Conservation (phyloP, 2,329 filamentous ascomycete species). For the Paraphaeosphaeria sporulosa region DNA sequence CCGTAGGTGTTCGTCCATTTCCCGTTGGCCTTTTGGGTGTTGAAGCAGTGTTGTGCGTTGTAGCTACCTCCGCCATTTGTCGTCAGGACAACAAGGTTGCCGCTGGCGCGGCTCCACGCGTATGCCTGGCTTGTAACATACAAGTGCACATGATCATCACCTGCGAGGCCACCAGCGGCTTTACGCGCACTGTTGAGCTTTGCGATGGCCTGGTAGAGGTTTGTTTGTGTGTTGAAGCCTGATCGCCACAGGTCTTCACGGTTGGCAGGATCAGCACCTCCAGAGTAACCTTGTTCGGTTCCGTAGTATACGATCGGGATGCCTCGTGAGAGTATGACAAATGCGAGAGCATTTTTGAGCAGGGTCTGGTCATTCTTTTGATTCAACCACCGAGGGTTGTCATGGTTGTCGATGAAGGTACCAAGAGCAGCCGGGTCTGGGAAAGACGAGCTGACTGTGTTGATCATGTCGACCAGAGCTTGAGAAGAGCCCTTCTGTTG, state of each 20-base stretch:
- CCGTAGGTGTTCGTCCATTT: conserved; percentile 53
- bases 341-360: conserved; percentile 50
- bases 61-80: conserved; percentile 53
- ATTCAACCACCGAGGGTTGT: conserved; percentile 48
- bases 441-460: conserved; percentile 40
- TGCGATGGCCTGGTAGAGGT: conserved; percentile 40
- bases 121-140: conserved; percentile 54
- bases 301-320: conserved; percentile 53
- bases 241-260: conserved; percentile 52
- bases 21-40: conserved; percentile 48
- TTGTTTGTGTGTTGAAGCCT: conserved; percentile 40
- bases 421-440: conserved; percentile 46
- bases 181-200: conserved; percentile 38
- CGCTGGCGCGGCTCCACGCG: conserved; percentile 55
- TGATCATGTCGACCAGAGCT: conserved; percentile 45
- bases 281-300: conserved; percentile 48
- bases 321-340: conserved; percentile 46
- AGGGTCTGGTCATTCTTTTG: conserved; percentile 46
- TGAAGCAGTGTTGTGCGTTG: conserved; percentile 54
- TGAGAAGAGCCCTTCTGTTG: conserved; percentile 41
- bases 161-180: conserved; percentile 52
- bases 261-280: conserved; percentile 49
- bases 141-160: conserved; percentile 55
- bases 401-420: conserved; percentile 52
- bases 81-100: conserved; percentile 56